Evolutionary conservation across 176 grass and related monocot species (phyloP).

Genomic region (Luzula sylvatica): DNA sequence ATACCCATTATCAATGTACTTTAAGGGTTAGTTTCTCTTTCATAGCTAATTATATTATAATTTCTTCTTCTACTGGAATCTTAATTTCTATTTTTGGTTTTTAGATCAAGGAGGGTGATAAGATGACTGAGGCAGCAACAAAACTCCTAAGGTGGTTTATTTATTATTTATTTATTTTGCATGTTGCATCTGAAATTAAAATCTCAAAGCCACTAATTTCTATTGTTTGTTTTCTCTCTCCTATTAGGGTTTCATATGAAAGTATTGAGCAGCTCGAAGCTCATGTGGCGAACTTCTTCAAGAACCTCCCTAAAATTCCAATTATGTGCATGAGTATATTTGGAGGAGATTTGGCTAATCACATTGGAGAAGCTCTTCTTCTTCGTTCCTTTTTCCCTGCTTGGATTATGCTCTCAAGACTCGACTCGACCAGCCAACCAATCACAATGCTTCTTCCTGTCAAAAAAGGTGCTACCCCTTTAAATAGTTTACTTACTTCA

Average conservation of each 20-base stretch:
- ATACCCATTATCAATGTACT: slow-evolving; percentile 35
- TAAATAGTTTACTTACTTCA: too few species aligned
- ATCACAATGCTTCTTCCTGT: slow-evolving; percentile 71
- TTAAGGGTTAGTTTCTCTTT: slow-evolving; percentile 29
- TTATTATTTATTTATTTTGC: too few species aligned
- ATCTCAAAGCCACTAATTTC: too few species aligned
- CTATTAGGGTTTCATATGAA: slow-evolving; percentile 38
- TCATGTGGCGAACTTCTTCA: slow-evolving; percentile 51
- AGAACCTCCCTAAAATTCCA: slow-evolving; percentile 56
- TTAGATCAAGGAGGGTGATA: too few species aligned
- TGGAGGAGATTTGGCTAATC: slow-evolving; percentile 46
- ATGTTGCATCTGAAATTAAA: too few species aligned
- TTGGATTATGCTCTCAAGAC: slow-evolving; percentile 84
- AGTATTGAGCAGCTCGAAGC: slow-evolving; percentile 52
- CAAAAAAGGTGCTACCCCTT: too few species aligned
- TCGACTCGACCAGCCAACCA: slow-evolving; percentile 42
- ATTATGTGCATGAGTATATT: slow-evolving; percentile 84
- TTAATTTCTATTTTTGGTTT: too few species aligned
- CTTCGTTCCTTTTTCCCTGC: slow-evolving; percentile 46
- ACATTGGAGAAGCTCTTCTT: slow-evolving; percentile 42
- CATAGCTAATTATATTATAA: too few species aligned
- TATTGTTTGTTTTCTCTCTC: too few species aligned
- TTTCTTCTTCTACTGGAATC: too few species aligned
- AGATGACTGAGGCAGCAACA: too few species aligned
- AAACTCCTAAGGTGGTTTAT: too few species aligned